Percentiles rank a stretch among this genome's conserved stretches.
phyloP scores from a whole-genome alignment of 2,329 filamentous ascomycete species.

The Clonostachys byssicola region DNA sequence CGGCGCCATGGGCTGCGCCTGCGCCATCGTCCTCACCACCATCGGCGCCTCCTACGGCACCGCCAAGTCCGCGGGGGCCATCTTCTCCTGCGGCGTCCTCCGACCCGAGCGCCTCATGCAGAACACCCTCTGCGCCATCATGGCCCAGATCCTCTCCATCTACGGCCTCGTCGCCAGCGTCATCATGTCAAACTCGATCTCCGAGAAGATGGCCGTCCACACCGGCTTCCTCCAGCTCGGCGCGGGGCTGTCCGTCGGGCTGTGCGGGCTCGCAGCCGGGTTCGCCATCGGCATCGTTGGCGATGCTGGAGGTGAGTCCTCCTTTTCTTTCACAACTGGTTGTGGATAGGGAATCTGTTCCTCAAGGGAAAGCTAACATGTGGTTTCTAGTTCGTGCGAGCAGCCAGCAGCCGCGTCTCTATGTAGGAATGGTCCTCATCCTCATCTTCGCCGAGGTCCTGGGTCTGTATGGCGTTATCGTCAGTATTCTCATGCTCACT shows the following conservation, averaged over 20 bases:
- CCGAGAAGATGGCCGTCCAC: conserved; percentile 35
- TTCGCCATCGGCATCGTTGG: conserved; percentile 42
- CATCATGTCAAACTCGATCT: conserved; percentile 33
- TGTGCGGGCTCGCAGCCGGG: conserved; percentile 39
- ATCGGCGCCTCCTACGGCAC: conserved; percentile 41
- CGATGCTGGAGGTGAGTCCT: conserved; percentile 32
- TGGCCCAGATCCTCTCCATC: conserved; percentile 43
- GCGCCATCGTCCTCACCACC: conserved; percentile 47
- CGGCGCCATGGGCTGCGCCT: conserved; percentile 32
- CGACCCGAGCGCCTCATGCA: conserved; percentile 39
- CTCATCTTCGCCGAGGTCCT: conserved; percentile 42
- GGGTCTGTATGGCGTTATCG: conserved; percentile 40
- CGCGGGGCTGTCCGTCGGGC: conserved; percentile 34
- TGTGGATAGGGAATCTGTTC: neutral
- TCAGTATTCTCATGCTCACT: conserved; percentile 43
- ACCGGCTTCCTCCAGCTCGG: conserved; percentile 37
- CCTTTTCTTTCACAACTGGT: neutral
- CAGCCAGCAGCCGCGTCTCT: conserved; percentile 39
- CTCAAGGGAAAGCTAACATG: neutral
- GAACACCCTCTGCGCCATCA: conserved; percentile 38
- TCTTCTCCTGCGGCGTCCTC: conserved; percentile 36
- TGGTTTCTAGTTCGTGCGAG: conserved; percentile 31
- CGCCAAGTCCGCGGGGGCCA: conserved; percentile 34
- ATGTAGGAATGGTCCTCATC: conserved; percentile 41
- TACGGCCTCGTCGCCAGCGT: conserved; percentile 39